phyloP scores from a whole-genome alignment of 495 filamentous ascomycete genomes.

The Neurospora sp. region DNA sequence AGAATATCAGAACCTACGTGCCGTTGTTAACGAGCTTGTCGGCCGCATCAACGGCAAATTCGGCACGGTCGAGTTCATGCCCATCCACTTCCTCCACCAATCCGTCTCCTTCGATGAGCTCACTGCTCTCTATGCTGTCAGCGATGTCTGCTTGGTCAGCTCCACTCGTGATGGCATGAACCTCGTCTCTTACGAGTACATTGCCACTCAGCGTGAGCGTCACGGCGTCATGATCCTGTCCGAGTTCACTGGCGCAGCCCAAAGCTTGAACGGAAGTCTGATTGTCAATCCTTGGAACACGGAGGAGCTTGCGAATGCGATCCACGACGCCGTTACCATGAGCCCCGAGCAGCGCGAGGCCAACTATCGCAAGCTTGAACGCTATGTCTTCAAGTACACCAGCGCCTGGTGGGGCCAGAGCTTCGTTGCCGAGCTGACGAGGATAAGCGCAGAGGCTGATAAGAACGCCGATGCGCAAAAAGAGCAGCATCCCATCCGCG shows the following conservation, averaged over 20 bases:
- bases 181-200: constrained; percentile 91
- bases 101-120: constrained; percentile 82
- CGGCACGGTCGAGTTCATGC: constrained; percentile 86
- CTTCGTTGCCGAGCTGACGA: constrained; percentile 76
- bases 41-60: constrained; percentile 90
- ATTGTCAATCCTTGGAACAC: constrained; percentile 91
- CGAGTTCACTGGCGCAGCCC: constrained; percentile 84
- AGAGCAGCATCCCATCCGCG: constrained; percentile 1
- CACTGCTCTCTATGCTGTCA: constrained; percentile 83
- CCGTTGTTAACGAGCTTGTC: constrained; percentile 81
- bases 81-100: constrained; percentile 90
- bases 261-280: constrained; percentile 74
- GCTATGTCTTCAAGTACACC: constrained; percentile 85
- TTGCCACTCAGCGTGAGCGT: constrained; percentile 72
- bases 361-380: constrained; percentile 70
- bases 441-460: constrained; percentile 26
- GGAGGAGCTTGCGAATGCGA: constrained; percentile 75
- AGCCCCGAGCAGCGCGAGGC: constrained; percentile 68
- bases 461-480: constrained; percentile 1
- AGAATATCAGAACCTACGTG: constrained; percentile 87
- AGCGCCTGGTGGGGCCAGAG: constrained; percentile 97
- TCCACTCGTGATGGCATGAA: constrained; percentile 98
- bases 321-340: constrained; percentile 79
- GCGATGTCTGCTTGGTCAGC: constrained; percentile 80
- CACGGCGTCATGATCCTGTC: constrained; percentile 87